phyloP scores from a whole-genome alignment of 306 rosid species.

The Bauhinia variegata region DNA sequence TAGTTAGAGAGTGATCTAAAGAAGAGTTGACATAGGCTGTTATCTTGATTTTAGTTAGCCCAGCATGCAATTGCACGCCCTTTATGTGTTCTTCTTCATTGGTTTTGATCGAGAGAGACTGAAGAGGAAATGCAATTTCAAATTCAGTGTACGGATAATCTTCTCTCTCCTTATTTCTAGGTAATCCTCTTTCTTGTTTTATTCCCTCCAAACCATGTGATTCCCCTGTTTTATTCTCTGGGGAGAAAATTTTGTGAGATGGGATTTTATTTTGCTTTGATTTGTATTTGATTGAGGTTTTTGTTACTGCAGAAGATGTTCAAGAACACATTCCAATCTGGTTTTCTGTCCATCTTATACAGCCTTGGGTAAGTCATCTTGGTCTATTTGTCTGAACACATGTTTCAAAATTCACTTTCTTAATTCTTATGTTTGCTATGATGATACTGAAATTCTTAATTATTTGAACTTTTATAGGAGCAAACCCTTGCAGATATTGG shows the following conservation, averaged over 20 bases:
- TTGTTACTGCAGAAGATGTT: slow-evolving; percentile 60
- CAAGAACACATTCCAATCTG: slow-evolving; percentile 97
- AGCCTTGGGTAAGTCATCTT: slow-evolving; percentile 78
- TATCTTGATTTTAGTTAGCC: background rate
- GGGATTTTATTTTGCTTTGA: background rate
- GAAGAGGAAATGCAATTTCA: too few relatives aligned
- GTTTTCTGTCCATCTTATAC: slow-evolving; percentile 89
- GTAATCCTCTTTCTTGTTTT: too few relatives aligned
- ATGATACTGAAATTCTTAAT: slow-evolving; percentile 27
- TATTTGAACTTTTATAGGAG: slow-evolving; percentile 55
- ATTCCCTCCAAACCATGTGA: too few relatives aligned
- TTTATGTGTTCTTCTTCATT: too few relatives aligned
- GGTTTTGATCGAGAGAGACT: too few relatives aligned
- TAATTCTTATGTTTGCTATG: background rate
- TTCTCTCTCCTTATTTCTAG: too few relatives aligned
- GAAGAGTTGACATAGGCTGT: background rate
- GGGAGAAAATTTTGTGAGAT: background rate
- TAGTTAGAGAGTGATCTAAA: background rate
- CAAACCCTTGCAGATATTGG: slow-evolving; percentile 98
- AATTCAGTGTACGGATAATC: too few relatives aligned
- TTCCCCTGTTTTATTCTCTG: background rate
- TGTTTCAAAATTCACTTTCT: slow-evolving; percentile 4
- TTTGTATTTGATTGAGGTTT: slow-evolving; percentile 33
- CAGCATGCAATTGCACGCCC: background rate
- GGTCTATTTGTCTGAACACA: background rate